Evolutionary conservation across 495 filamentous ascomycete genomes (phyloP), one percentile per base, ranked within the genome.

Genomic region (Hypoxylon intermedium): DNA sequence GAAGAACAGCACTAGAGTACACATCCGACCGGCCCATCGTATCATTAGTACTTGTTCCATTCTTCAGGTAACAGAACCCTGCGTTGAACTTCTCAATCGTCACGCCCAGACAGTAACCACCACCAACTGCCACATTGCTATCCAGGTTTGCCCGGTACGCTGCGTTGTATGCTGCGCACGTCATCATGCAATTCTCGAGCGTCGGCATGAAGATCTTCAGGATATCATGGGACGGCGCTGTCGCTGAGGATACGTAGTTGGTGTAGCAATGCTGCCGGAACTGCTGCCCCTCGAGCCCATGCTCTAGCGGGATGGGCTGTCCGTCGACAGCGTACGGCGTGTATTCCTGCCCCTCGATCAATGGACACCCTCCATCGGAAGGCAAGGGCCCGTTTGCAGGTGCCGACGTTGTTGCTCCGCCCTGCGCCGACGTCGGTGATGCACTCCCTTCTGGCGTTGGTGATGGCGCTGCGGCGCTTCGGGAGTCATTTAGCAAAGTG

Each of bases 31-130:
- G 13, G 0, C 71, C 71, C 52, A 60, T 51, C 6, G 72, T 73
- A 30, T 72, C 48, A 42, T 74, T 72, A 2, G 59, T 67, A 12
- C 51, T 65, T 7, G 74, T 75, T 2, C 52, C 70, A 21, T 74
- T 77, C 57, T 77, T 77, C 49, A 77, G 44, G 36, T 71, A 75
- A 51, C 73, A 77, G 30, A 68, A 73, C 0, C 67, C 67, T 9
- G 64, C 53, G 15, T 62, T 40, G 21, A 59, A 42, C 44, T 71
- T 72, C 1, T 62, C 67, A 20, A 75, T 60, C 5, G 69, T 57
- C 23, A 75, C 69, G 9, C 58, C 65, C 15, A 68, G 48, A 36
- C 72, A 72, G 36, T 61, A 62, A 0, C 69, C 71, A 12, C 65
- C 67, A 16, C 67, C 67, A 11, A 67, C 67, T 15, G 44, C 64